phyloP scores from a whole-genome alignment of 352 stramenopile species.

The Phytophthora gonapodyides region DNA sequence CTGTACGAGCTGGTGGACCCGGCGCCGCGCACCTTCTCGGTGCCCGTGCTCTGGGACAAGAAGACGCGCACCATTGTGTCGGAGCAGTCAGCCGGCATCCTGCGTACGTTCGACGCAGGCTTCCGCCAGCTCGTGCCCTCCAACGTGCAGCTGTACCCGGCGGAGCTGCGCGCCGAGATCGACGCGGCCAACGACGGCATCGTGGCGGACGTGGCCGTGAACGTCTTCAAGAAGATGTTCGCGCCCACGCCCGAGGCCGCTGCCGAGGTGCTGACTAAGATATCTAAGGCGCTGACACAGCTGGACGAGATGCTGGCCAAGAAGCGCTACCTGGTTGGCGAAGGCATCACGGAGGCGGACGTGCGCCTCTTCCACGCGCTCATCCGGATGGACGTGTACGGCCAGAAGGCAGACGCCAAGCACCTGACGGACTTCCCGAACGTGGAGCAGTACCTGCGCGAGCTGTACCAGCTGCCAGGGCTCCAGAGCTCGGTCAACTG shows the following conservation, averaged over 20 bases:
- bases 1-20: slow-evolving; percentile 44
- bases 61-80: slow-evolving; percentile 51
- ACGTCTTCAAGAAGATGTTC: slow-evolving; percentile 65
- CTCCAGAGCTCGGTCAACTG: slow-evolving; percentile 81
- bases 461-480: slow-evolving; percentile 85
- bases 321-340: slow-evolving; percentile 31
- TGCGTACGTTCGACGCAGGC: slow-evolving; percentile 60
- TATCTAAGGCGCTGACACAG: slow-evolving; percentile 35
- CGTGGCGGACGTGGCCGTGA: slow-evolving; percentile 55
- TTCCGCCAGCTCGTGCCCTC: slow-evolving; percentile 47
- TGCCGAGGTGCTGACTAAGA: slow-evolving; percentile 30
- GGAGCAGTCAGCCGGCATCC: slow-evolving; percentile 53
- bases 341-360: slow-evolving; percentile 48
- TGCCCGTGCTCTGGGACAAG: slow-evolving; percentile 76
- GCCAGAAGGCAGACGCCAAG: slow-evolving; percentile 37
- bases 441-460: slow-evolving; percentile 47
- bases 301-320: slow-evolving; percentile 35
- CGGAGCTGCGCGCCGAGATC: slow-evolving; percentile 49
- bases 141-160: slow-evolving; percentile 47
- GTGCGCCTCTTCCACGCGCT: slow-evolving; percentile 47
- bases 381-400: slow-evolving; percentile 39
- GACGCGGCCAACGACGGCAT: slow-evolving; percentile 72
- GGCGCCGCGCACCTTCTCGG: slow-evolving; percentile 36
- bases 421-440: slow-evolving; percentile 54
- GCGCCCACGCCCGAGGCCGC: slow-evolving; percentile 60